Evolutionary conservation across 2,329 filamentous ascomycete species (phyloP), one percentile per base, ranked within the genome.

Genomic region (Teratosphaeria nubilosa): DNA sequence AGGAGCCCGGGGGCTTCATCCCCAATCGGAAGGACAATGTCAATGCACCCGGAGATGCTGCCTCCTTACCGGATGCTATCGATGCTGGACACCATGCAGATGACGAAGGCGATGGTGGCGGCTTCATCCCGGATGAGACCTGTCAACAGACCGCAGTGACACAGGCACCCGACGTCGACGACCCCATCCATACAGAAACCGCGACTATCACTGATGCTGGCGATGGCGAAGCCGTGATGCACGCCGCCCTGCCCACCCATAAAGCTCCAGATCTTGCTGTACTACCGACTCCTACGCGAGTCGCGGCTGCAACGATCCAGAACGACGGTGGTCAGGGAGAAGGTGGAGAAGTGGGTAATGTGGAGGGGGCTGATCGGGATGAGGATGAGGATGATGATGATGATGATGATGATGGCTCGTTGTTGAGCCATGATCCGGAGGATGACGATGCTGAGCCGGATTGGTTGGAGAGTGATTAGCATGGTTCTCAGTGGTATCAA

Each of bases 401-500:
- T 16, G 30, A 51, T 22, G 53, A 20, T 30, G 78, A 82, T 41
- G 69, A 73, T 48, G 78, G 76, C 0, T 84, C 81, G 5, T 66
- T 85, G 53, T 70, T 82, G 7, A 82, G 82, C 1, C 80, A 86
- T 64, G 83, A 86, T 64, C 83, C 83, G 0, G 83, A 86, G 32
- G 83, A 86, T 63, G 82, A 85, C 54, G 83, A 86, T 67, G 82
- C 82, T 2, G 82, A 86, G 62, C 83, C 83, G 2, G 82, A 86
- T 51, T 86, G 83, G 83, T 68, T 86, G 53, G 70, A 79, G 62
- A 71, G 67, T 56, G 70, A 71, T 59, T 59, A 27, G 55, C 2
- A n/a, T 9, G 10, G 11, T 16, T 3, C 6, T 13, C 11, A 30
- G 27, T 30, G 27, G 27, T 30, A 30, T 30, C 27, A 30, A 30